A percentile compares a stretch with the other conserved stretches of the same genome.
Conservation (phyloP, 106 monocot species). For the Phalaenopsis aphrodite region DNA sequence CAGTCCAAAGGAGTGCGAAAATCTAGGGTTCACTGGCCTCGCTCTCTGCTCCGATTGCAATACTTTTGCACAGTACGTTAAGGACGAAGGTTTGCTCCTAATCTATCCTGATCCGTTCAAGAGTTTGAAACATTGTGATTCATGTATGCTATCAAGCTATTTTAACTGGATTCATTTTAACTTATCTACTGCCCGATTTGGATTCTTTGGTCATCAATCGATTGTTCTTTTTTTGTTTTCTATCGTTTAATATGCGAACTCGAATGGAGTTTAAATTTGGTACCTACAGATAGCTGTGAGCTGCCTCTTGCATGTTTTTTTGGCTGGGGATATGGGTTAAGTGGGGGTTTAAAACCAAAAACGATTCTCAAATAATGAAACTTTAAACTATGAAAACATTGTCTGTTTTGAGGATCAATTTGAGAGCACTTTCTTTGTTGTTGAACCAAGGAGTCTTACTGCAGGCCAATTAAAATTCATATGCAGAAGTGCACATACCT, state of each 20-base stretch:
- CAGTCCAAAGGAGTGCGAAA: conserved; percentile 72
- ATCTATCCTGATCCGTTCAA: background rate
- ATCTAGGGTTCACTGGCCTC: conserved; percentile 91
- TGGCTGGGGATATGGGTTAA: background rate
- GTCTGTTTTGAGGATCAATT: background rate
- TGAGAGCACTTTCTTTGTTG: background rate
- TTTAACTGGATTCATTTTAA: background rate
- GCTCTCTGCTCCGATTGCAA: conserved; percentile 98
- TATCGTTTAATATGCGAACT: no score
- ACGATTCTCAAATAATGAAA: background rate
- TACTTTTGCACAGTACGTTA: conserved; percentile 81
- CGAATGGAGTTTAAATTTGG: background rate
- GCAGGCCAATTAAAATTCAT: no score
- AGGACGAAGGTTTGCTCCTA: conserved; percentile 41
- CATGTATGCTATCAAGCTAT: background rate
- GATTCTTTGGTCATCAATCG: background rate
- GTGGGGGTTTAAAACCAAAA: background rate
- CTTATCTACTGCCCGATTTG: background rate
- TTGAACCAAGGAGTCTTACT: background rate
- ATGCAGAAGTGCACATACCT: no score
- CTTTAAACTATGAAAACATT: background rate
- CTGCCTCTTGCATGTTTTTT: background rate
- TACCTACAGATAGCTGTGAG: background rate
- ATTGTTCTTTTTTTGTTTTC: no score
- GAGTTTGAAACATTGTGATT: background rate